phyloP scores from a whole-genome alignment of 345 rosid genomes.

The Aurinia saxatilis region DNA sequence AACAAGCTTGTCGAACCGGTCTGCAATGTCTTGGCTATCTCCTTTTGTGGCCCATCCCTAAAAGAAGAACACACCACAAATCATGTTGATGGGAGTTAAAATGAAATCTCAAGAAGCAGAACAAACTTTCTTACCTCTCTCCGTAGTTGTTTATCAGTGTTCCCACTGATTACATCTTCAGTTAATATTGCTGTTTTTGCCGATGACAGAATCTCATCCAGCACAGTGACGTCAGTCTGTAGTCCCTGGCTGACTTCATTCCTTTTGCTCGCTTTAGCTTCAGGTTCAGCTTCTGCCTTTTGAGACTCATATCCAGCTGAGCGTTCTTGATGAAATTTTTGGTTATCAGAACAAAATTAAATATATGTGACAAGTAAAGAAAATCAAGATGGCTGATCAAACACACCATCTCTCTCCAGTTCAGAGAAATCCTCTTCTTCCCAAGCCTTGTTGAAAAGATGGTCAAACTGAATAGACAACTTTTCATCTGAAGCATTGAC shows the following conservation, averaged over 20 bases:
- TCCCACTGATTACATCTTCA: conserved; percentile 29
- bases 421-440: conserved; percentile 59
- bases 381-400: conserved; percentile 2
- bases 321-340: conserved; percentile 27
- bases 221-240: conserved; percentile 42
- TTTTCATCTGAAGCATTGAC: conserved; percentile 39
- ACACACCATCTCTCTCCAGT: conserved; percentile 54
- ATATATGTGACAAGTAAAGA: background rate
- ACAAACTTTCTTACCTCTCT: conserved; percentile 43
- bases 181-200: conserved; percentile 40
- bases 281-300: conserved; percentile 31
- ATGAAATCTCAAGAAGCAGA: conserved; percentile 2
- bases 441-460: conserved; percentile 86
- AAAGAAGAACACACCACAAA: conserved; percentile 19
- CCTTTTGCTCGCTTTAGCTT: conserved; percentile 30
- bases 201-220: conserved; percentile 75
- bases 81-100: background rate
- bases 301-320: conserved; percentile 44
- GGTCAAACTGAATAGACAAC: conserved; percentile 81
- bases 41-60: conserved; percentile 78
- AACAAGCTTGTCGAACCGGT: conserved; percentile 69
- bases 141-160: conserved; percentile 33
- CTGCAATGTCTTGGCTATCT: conserved; percentile 63
- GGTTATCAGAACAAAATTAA: background rate
- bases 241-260: conserved; percentile 17